These are phyloP conservation scores for Rheum nobile DNA, from an alignment of 148 eudicot genomes.

Conservation along the genomic window DNA sequence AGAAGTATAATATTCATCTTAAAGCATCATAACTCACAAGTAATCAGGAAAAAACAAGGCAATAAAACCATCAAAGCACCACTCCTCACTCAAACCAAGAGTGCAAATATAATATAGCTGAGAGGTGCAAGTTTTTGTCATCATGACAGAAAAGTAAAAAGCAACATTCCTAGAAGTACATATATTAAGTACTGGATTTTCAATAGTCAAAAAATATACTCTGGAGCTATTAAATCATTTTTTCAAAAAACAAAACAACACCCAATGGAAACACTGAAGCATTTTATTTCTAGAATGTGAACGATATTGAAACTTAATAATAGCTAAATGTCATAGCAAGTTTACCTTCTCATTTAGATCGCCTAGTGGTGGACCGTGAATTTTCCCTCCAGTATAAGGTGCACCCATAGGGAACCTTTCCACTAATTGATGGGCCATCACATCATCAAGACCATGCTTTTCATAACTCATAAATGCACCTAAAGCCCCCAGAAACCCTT, in stretches of 20 bases:
- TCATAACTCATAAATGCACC: constrained; percentile 99
- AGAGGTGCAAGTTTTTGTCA: not conserved
- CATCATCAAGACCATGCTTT: constrained; percentile 90
- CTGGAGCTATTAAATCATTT: not conserved
- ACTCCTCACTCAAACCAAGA: not conserved
- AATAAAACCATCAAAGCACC: not conserved
- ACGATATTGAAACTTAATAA: not conserved
- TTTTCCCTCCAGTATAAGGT: constrained; percentile 82
- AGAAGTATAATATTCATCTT: not conserved
- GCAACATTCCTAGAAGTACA: not conserved
- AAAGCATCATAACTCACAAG: not conserved
- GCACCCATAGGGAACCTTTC: constrained; percentile 99
- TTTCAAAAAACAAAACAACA: not conserved
- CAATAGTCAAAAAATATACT: not conserved
- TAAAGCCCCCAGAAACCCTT: constrained; percentile 96
- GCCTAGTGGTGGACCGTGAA: constrained; percentile 89
- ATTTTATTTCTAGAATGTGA: not conserved
- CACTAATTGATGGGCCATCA: constrained; percentile 93
- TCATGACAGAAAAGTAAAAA: not conserved
- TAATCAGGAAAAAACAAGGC: not conserved
- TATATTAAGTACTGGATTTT: not conserved
- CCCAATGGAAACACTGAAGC: not conserved
- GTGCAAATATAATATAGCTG: not conserved
- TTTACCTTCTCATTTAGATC: constrained; percentile 89
- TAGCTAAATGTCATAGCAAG: not conserved